Evolutionary conservation across 352 stramenopile genomes (phyloP), one percentile per base, ranked within the genome.

Genomic region (Phytophthora boehmeriae): DNA sequence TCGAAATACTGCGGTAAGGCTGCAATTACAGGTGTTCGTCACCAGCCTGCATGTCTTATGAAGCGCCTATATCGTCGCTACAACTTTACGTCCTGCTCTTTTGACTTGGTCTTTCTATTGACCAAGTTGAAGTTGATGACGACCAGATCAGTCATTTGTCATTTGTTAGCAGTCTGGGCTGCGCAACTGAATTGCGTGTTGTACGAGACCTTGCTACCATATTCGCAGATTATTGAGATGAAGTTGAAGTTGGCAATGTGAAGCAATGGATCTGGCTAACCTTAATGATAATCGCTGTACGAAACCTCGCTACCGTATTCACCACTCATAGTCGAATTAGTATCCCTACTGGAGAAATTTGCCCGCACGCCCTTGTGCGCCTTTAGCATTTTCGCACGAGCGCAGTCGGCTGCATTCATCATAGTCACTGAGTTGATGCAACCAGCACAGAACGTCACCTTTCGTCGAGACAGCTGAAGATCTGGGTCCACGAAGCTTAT

Each of bases 401-500:
- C 54, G 25, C 17, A 39, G 27, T 64, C 53, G 14, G 47, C 39
- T 1, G 67, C 53, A 20, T 42, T 62, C 42, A 63, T 57, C 11
- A 16, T 44, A 0, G 49, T 56, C 17, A 69, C 63, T 1, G 47
- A 48, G 19, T 23, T 51, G 14, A 74, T 66, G 39, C 71, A 79
- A 2, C 20, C 32, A 19, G 46, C 41, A 36, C 71, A 76, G 45
- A 79, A 74, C 11, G 59, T 72, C 14, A 77, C 56, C 46, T 76
- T 75, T 6, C 63, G 44, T 48, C 63, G 61, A 10, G 64, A 65
- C 5, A 79, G 58, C 36, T 41, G 8, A 35, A 72, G 52, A 27
- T 77, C 68, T 5, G 57, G 22, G 27, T 67, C 45, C 28, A 80
- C 57, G 38, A 80, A 80, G 44, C 60, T 73, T 35, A 80, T 19